These are phyloP conservation scores for Zygotorulaspora sp. DNA, from an alignment of 805 yeast species.

Conservation along the genomic window DNA sequence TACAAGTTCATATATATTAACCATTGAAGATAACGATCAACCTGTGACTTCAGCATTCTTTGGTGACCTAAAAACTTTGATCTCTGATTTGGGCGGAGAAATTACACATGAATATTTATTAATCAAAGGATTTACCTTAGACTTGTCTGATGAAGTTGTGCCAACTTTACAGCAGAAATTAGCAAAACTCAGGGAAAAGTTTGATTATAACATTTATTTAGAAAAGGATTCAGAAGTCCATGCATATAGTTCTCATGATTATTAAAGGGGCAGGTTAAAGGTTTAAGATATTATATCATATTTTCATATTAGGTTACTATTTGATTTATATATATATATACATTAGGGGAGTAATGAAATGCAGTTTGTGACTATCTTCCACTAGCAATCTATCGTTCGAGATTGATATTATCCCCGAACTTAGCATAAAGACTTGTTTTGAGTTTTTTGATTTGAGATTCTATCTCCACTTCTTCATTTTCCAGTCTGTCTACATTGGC, in stretches of 20 bases:
- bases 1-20: conserved; percentile 19
- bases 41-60: conserved; percentile 11
- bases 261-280: conserved; percentile 1
- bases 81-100: conserved; percentile 40
- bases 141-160: conserved; percentile 34
- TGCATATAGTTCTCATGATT: conserved; percentile 13
- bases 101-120: conserved; percentile 47
- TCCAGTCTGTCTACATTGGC: conserved; percentile 45
- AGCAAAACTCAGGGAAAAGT: conserved; percentile 14
- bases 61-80: conserved; percentile 33
- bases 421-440: conserved; percentile 78
- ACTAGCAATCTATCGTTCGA: conserved; percentile 56
- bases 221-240: conserved; percentile 32
- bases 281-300: no score
- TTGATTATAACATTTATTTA: conserved; percentile 21
- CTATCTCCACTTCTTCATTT: conserved; percentile 46
- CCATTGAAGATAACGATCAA: conserved; percentile 14
- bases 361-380: no score
- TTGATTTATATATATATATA: no score
- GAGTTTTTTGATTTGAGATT: conserved; percentile 51
- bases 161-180: conserved; percentile 20
- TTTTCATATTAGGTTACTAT: no score
- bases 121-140: conserved; percentile 46
- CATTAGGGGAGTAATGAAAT: no score
- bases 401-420: conserved; percentile 83